phyloP scores from a whole-genome alignment of 75 land plant species.

The Sequoia sempervirens region DNA sequence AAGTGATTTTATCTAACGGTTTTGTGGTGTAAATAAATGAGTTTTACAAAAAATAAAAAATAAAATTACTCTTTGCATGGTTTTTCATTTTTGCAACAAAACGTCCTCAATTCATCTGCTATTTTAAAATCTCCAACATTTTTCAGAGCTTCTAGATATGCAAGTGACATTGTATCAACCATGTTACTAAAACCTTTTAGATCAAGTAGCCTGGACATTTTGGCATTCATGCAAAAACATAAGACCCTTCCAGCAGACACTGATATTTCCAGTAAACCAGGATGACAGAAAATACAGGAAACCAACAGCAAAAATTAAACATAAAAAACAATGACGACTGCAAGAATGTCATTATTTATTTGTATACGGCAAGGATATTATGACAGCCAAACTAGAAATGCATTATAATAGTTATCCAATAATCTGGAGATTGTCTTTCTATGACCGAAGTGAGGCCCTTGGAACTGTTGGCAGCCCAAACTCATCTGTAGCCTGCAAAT shows the following conservation, averaged over 20 bases:
- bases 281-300: not conserved
- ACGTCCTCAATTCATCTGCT: not conserved
- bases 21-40: too few species aligned
- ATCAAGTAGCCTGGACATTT: not conserved
- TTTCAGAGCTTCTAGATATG: not conserved
- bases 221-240: not conserved
- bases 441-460: slow-evolving; percentile 68
- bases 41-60: not conserved
- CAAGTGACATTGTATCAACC: not conserved
- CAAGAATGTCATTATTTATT: not conserved
- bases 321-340: not conserved
- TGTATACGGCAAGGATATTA: not conserved
- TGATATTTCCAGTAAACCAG: not conserved
- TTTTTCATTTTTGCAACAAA: not conserved
- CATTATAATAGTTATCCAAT: not conserved
- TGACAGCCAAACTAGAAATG: not conserved
- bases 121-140: not conserved
- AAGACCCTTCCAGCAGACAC: not conserved
- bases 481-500: slow-evolving; percentile 78
- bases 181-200: not conserved
- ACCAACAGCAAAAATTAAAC: not conserved
- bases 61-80: not conserved
- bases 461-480: slow-evolving; percentile 87
- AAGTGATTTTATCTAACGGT: not conserved
- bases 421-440: not conserved